Percentiles rank a stretch among this genome's conserved stretches.
Conservation (phyloP, 2,329 filamentous ascomycete species). For the Dendryphion nanum region DNA sequence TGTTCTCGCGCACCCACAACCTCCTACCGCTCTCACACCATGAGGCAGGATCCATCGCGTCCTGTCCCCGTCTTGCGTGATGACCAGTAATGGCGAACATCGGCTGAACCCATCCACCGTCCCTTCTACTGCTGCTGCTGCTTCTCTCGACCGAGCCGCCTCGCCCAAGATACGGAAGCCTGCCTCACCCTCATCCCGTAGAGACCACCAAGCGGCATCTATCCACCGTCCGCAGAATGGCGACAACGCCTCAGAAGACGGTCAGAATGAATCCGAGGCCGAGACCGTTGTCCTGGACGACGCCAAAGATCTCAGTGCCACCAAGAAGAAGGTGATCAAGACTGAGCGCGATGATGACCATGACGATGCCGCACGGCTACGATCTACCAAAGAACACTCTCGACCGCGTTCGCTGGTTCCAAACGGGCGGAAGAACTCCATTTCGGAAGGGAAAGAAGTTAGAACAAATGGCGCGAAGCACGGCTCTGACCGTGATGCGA, state of each 20-base stretch:
- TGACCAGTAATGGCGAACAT: slow-evolving; percentile 40
- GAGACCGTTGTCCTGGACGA: slow-evolving; percentile 49
- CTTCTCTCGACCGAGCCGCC: background rate
- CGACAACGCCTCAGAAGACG: slow-evolving; percentile 29
- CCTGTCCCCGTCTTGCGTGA: slow-evolving; percentile 39
- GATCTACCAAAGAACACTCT: slow-evolving; percentile 28
- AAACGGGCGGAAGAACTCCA: slow-evolving; percentile 24
- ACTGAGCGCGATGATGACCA: slow-evolving; percentile 37
- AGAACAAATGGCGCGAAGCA: slow-evolving; percentile 31
- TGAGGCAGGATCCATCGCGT: slow-evolving; percentile 39
- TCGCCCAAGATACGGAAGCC: slow-evolving; percentile 11
- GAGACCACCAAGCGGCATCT: slow-evolving; percentile 9
- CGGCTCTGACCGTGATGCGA: slow-evolving; percentile 28
- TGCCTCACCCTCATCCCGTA: slow-evolving; percentile 17
- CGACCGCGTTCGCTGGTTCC: slow-evolving; percentile 14
- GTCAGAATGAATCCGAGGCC: slow-evolving; percentile 48
- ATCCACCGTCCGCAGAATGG: slow-evolving; percentile 18
- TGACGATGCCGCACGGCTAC: slow-evolving; percentile 20
- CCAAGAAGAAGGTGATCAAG: slow-evolving; percentile 42
- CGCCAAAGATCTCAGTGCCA: slow-evolving; percentile 39
- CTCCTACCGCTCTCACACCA: slow-evolving; percentile 28
- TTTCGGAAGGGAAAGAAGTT: slow-evolving; percentile 15
- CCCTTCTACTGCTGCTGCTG: slow-evolving; percentile 14
- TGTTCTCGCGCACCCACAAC: slow-evolving; percentile 13
- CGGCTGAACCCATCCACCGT: slow-evolving; percentile 28